These are phyloP conservation scores for Sugiyamaella sp. DNA, from an alignment of 1,139 yeast species.

Conservation along the genomic window DNA sequence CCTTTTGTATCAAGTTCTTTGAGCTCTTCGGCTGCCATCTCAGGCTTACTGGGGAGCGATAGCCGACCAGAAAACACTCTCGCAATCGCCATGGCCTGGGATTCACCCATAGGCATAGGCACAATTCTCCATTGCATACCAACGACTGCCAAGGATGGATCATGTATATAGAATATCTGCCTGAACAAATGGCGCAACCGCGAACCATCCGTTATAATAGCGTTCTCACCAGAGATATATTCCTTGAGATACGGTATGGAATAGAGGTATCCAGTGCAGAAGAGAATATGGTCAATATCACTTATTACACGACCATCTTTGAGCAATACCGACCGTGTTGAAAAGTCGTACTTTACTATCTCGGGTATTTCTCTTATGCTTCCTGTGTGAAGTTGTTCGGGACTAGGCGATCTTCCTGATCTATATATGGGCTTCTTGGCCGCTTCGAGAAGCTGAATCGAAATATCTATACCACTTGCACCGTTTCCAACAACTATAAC, in stretches of 20 bases:
- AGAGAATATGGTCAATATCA: conserved; percentile 55
- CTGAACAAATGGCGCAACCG: conserved; percentile 55
- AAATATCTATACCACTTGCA: conserved; percentile 63
- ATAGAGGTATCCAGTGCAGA: conserved; percentile 66
- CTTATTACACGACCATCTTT: conserved; percentile 30
- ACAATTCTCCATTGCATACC: conserved; percentile 56
- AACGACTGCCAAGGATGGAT: conserved; percentile 59
- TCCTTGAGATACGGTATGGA: conserved; percentile 49
- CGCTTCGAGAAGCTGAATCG: conserved; percentile 52
- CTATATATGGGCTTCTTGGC: conserved; percentile 49
- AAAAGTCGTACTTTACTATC: conserved; percentile 21
- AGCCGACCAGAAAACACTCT: conserved; percentile 57
- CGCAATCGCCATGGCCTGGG: conserved; percentile 59
- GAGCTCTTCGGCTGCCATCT: conserved; percentile 49
- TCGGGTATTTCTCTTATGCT: conserved; percentile 21
- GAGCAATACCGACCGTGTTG: conserved; percentile 19
- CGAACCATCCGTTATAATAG: conserved; percentile 50
- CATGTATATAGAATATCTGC: conserved; percentile 55
- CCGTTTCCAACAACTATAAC: conserved; percentile 64
- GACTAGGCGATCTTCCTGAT: conserved; percentile 50
- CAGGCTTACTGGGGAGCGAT: conserved; percentile 48
- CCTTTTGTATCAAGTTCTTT: conserved; percentile 45
- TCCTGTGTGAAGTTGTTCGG: conserved; percentile 21
- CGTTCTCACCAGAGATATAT: conserved; percentile 25
- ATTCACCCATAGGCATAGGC: conserved; percentile 62